Evolutionary conservation across 495 filamentous ascomycete species (phyloP).

Genomic region (Pyrenula massariospora): DNA sequence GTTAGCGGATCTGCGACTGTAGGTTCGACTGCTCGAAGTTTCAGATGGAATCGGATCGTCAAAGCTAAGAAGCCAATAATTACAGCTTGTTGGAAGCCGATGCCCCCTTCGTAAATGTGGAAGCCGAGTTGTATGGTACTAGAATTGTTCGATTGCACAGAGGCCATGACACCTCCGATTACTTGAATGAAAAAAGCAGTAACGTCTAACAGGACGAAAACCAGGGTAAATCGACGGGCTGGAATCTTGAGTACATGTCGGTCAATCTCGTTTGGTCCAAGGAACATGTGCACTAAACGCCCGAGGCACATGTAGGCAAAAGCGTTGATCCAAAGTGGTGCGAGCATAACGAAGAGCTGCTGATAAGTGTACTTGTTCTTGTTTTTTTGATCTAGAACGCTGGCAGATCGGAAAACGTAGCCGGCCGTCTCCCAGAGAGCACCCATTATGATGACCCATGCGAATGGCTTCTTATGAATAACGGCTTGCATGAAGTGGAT

Average conservation of each 20-base stretch:
- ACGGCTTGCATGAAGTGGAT: slow-evolving; percentile 22
- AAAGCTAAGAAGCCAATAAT: slow-evolving; percentile 39
- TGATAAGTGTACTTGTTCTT: slow-evolving; percentile 3
- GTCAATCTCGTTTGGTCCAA: slow-evolving; percentile 15
- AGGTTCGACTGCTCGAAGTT: slow-evolving; percentile 10
- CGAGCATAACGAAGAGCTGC: slow-evolving; percentile 16
- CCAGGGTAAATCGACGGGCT: slow-evolving; percentile 32
- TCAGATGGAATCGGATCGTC: slow-evolving; percentile 34
- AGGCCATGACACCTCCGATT: slow-evolving; percentile 34
- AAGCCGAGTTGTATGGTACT: slow-evolving; percentile 27
- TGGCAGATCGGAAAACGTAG: slow-evolving; percentile 23
- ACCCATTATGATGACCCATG: slow-evolving; percentile 42
- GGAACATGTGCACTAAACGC: slow-evolving; percentile 47
- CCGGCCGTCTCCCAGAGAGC: slow-evolving; percentile 31
- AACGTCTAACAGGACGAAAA: slow-evolving; percentile 56
- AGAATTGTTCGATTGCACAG: slow-evolving; percentile 6
- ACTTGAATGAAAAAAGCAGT: slow-evolving; percentile 52
- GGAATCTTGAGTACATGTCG: slow-evolving; percentile 36
- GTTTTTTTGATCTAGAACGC: slow-evolving; percentile 13
- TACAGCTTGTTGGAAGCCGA: slow-evolving; percentile 49
- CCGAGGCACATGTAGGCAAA: slow-evolving; percentile 60
- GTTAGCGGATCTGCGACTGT: slow-evolving; percentile 1
- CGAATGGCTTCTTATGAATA: slow-evolving; percentile 27
- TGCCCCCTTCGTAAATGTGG: slow-evolving; percentile 50
- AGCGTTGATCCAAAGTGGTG: slow-evolving; percentile 43